Evolutionary conservation across 2,329 filamentous ascomycete genomes (phyloP).

Genomic region (Colletotrichum noveboracense): DNA sequence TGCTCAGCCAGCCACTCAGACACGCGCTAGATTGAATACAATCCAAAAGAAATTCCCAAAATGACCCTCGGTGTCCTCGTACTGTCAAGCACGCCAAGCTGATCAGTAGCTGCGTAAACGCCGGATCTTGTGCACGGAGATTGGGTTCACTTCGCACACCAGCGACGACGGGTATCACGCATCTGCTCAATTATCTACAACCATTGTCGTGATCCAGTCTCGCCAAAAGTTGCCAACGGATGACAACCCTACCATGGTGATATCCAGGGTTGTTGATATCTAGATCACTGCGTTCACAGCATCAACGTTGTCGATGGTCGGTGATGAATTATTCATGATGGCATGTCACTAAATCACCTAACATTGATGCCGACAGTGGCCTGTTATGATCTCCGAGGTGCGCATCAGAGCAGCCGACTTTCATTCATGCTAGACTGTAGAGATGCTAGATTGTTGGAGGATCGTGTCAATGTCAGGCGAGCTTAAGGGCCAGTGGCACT

Average conservation of each 20-base stretch:
- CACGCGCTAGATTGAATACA: neutral
- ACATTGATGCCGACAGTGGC: neutral
- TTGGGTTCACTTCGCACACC: neutral
- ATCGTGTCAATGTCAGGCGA: neutral
- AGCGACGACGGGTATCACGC: neutral
- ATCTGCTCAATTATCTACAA: neutral
- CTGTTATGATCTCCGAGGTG: neutral
- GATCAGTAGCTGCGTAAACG: neutral
- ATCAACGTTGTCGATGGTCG: neutral
- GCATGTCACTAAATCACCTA: neutral
- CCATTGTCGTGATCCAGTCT: neutral
- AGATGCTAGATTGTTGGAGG: too few species aligned
- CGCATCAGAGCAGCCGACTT: neutral
- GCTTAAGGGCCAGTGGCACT: neutral
- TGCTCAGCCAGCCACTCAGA: neutral
- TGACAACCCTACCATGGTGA: neutral
- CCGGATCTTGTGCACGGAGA: neutral
- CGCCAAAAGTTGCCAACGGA: neutral
- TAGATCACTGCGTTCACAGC: neutral
- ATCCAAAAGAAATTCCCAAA: neutral
- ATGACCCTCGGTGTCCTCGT: neutral
- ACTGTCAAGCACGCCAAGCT: neutral
- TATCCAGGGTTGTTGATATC: neutral
- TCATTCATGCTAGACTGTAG: neutral
- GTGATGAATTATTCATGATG: neutral